Conservation (phyloP, 805 yeast species). For the Metschnikowia borealis region DNA sequence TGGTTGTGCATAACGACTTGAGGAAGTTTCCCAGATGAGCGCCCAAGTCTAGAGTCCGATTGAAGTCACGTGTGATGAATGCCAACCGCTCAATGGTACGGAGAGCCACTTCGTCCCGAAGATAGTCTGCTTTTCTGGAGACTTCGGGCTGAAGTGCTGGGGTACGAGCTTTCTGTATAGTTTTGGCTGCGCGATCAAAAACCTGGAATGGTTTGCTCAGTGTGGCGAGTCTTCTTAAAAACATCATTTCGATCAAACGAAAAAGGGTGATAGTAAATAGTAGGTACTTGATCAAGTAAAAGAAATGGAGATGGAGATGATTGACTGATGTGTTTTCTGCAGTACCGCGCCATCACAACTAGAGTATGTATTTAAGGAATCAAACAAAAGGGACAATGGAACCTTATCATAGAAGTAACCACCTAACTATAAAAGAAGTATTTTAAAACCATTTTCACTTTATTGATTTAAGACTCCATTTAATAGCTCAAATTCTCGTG, state of each 20-base stretch:
- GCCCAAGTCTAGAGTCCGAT: slow-evolving; percentile 66
- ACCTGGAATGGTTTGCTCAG: slow-evolving; percentile 30
- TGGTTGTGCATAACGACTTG: slow-evolving; percentile 31
- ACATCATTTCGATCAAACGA: background rate
- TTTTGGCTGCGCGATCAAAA: slow-evolving; percentile 62
- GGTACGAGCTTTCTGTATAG: slow-evolving; percentile 55
- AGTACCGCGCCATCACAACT: slow-evolving; percentile 1
- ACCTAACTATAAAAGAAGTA: too few species aligned
- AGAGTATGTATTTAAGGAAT: background rate
- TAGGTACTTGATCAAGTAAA: background rate
- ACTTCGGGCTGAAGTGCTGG: slow-evolving; percentile 40
- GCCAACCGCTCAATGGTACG: slow-evolving; percentile 73
- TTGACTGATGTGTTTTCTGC: background rate
- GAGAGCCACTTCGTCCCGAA: slow-evolving; percentile 68
- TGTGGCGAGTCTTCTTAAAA: slow-evolving; percentile 9
- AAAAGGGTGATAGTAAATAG: background rate
- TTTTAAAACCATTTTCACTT: too few species aligned
- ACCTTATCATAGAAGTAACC: background rate
- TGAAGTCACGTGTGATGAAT: slow-evolving; percentile 62
- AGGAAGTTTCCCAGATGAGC: slow-evolving; percentile 65
- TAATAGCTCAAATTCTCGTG: too few species aligned
- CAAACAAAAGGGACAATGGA: background rate
- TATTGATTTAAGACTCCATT: too few species aligned
- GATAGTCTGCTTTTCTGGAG: slow-evolving; percentile 61
- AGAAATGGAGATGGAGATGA: background rate